These are phyloP conservation scores for Pulicaria dysenterica DNA, from an alignment of 129 eudicot species.

Conservation along the genomic window DNA sequence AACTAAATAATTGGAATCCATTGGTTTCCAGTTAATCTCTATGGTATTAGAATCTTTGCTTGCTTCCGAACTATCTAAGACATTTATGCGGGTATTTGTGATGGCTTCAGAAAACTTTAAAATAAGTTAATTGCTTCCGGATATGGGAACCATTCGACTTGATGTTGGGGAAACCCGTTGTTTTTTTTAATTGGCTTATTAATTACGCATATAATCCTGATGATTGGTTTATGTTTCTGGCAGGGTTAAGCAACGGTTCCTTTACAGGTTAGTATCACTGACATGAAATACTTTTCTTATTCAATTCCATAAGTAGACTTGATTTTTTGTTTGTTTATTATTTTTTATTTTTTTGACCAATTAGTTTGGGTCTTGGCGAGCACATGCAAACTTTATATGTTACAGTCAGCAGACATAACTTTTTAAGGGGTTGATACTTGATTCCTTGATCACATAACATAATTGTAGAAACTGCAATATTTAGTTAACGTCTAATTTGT, in stretches of 20 bases:
- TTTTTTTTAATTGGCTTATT: neutral
- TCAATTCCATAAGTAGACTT: neutral
- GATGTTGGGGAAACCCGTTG: neutral
- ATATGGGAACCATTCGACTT: neutral
- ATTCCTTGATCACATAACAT: neutral
- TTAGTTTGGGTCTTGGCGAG: neutral
- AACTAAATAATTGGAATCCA: conserved; percentile 1
- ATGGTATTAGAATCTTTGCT: neutral
- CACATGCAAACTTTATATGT: neutral
- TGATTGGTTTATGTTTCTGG: conserved; percentile 35
- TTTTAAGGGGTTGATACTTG: neutral
- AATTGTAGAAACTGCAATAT: neutral
- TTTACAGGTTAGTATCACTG: conserved; percentile 60
- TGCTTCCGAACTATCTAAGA: conserved; percentile 7
- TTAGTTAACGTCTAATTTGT: neutral
- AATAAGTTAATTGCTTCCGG: neutral
- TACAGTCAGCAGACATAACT: neutral
- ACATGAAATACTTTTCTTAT: conserved; percentile 9
- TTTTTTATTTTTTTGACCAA: neutral
- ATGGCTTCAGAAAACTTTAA: conserved; percentile 7
- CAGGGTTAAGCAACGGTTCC: conserved; percentile 66
- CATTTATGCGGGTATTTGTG: conserved; percentile 4
- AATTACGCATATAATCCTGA: conserved; percentile 3
- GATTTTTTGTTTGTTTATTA: neutral
- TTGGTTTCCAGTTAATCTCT: neutral